Base-by-base conservation (phyloP, 768 basidiomycete species). In the Leccinum uliginosum region DNA sequence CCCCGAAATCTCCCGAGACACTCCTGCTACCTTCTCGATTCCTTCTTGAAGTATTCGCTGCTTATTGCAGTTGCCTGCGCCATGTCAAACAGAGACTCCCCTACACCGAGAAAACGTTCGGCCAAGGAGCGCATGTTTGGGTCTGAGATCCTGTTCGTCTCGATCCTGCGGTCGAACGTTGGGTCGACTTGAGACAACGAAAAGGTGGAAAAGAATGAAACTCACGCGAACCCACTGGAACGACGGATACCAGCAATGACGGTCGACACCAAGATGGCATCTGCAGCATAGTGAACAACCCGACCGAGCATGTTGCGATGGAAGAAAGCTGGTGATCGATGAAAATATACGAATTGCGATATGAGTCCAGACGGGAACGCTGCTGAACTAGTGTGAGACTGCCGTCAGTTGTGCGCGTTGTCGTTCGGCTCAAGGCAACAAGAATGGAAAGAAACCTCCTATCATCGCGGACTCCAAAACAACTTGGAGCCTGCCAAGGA, bases 181-280 rank as follows among this genome's bases (percentile, higher is more conserved):
- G 30, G 30, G 30, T 56, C 56, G 47, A 50, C 17, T 19, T 30
- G 6, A 49, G 45, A 27, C 46, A 51, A 30, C n/a, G 48, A 43
- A 48, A 30, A 43, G 43, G 44, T 10, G 23, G 46, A 19, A 21
- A 43, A 49, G 48, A 59, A 53, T 40, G 61, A 48, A 51, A 86
- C 93, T 73, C 68, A 97, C 95, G 81, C 74, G 75, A 93, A 93
- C 34, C 95, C 95, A 58, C 88, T 95, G 17, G 93, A 87, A 57
- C 91, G 85, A 70, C 86, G 86, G 58, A 98, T 86, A 29, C 96
- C 96, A 38, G 96, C 96, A 40, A 95, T 73, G 7, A 98, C 81
- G 12, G 96, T 92, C 15, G 94, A 94, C 35, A 98, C 62, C 32
- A 98, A 78, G 51, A 91, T 82, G 14, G 87, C 89, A 68, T 98